A percentile compares a stretch with the other conserved stretches of the same genome.
Evolutionary conservation across 352 stramenopile species (phyloP).

Genomic region (Globisporangium barbulae): DNA sequence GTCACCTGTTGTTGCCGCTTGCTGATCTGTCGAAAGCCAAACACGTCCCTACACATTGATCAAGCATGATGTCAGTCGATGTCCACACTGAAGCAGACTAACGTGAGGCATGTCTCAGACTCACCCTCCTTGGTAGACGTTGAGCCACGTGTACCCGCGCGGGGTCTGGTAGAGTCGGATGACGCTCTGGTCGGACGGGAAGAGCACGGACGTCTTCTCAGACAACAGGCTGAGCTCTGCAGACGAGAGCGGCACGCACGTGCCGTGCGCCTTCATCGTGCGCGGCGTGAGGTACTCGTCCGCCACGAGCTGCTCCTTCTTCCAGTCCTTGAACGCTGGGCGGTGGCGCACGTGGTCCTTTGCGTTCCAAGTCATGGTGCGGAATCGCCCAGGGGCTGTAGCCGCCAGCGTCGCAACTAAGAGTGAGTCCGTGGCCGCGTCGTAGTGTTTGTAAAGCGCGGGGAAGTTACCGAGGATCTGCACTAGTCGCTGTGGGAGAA

Average conservation of each 20-base stretch:
- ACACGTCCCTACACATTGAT: conserved; percentile 38
- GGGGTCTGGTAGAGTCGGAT: conserved; percentile 47
- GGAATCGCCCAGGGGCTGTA: conserved; percentile 49
- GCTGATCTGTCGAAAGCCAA: conserved; percentile 43
- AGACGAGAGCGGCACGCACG: conserved; percentile 52
- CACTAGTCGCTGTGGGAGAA: conserved; percentile 64
- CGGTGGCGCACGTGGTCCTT: conserved; percentile 62
- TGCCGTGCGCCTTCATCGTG: conserved; percentile 33
- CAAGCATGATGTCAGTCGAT: background rate
- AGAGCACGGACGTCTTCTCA: conserved; percentile 50
- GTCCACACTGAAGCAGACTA: background rate
- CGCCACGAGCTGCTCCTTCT: conserved; percentile 30
- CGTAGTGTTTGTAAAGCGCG: conserved; percentile 42
- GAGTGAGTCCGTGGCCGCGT: conserved; percentile 52
- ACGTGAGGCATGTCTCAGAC: background rate
- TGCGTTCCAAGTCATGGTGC: conserved; percentile 44
- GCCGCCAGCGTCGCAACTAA: conserved; percentile 42
- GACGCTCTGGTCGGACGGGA: conserved; percentile 67
- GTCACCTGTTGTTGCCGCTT: background rate
- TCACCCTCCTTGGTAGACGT: conserved; percentile 56
- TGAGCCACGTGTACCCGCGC: conserved; percentile 48
- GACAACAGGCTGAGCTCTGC: conserved; percentile 39
- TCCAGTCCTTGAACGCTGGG: conserved; percentile 66
- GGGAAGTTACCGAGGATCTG: conserved; percentile 41
- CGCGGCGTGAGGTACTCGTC: conserved; percentile 66